These are phyloP conservation scores for Phytophthora foliorum DNA, from an alignment of 352 stramenopile species.

Conservation along the genomic window DNA sequence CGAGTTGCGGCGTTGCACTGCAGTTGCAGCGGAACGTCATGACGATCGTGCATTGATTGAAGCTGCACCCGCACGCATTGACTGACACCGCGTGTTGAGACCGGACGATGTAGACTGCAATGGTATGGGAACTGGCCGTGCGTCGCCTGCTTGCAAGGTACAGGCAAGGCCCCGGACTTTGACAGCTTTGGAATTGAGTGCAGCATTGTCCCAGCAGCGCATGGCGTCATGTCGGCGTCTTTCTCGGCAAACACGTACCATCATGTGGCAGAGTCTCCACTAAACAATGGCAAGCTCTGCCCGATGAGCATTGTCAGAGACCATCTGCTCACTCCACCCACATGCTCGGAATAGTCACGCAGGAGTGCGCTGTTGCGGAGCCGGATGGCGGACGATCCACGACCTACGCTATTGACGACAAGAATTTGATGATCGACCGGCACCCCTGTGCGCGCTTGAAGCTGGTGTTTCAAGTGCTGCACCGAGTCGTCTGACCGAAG, in stretches of 20 bases:
- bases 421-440: conserved; percentile 45
- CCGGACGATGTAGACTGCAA: conserved; percentile 22
- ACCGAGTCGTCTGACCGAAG: conserved; percentile 32
- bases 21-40: no score
- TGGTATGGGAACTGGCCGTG: conserved; percentile 18
- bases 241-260: no score
- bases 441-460: conserved; percentile 29
- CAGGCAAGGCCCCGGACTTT: not conserved
- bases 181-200: not conserved
- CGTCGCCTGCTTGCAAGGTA: no score
- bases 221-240: not conserved
- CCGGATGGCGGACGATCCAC: conserved; percentile 26
- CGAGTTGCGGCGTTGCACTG: not conserved
- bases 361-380: conserved; percentile 32
- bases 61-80: conserved; percentile 12
- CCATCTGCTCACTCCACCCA: conserved; percentile 29
- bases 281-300: conserved; percentile 37
- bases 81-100: conserved; percentile 16
- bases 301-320: conserved; percentile 43
- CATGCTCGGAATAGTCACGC: conserved; percentile 34
- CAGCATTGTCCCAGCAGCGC: not conserved
- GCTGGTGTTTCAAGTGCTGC: conserved; percentile 39
- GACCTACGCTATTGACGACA: conserved; percentile 23
- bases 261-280: conserved; percentile 18
- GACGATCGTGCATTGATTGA: conserved; percentile 31